phyloP scores from a whole-genome alignment of 768 basidiomycete genomes.

The Lactarius tabidus region DNA sequence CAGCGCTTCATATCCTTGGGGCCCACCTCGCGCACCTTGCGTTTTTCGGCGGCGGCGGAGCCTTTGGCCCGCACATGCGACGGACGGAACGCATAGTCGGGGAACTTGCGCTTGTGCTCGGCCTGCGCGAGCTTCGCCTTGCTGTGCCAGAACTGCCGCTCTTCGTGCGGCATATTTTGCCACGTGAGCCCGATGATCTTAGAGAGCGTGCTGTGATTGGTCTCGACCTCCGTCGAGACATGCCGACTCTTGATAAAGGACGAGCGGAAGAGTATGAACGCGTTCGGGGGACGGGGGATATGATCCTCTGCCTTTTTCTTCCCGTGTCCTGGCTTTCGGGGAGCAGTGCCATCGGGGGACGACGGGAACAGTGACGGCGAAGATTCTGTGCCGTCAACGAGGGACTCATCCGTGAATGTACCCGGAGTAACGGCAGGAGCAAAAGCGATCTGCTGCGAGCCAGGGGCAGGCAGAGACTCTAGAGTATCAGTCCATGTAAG shows the following conservation, averaged over 20 bases:
- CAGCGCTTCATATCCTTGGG: constrained; percentile 62
- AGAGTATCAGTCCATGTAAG: constrained; percentile 46
- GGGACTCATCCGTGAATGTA: constrained; percentile 49
- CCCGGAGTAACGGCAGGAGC: constrained; percentile 55
- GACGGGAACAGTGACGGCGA: constrained; percentile 60
- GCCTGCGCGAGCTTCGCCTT: constrained; percentile 70
- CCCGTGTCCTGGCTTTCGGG: constrained; percentile 50
- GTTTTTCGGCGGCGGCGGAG: constrained; percentile 38
- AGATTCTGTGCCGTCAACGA: constrained; percentile 35
- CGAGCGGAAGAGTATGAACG: constrained; percentile 83
- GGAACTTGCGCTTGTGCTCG: constrained; percentile 72
- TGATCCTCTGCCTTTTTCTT: constrained; percentile 73
- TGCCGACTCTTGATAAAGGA: constrained; percentile 77
- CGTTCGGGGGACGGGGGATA: constrained; percentile 81
- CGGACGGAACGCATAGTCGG: constrained; percentile 72
- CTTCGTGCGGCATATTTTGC: constrained; percentile 72
- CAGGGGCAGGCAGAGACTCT: constrained; percentile 34
- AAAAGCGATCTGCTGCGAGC: constrained; percentile 47
- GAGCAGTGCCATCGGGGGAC: constrained; percentile 31
- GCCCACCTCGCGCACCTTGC: constrained; percentile 58
- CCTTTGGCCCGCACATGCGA: constrained; percentile 46
- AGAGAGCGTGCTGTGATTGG: constrained; percentile 77
- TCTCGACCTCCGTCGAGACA: constrained; percentile 73
- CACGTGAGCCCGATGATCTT: constrained; percentile 84
- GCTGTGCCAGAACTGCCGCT: constrained; percentile 71